Evolutionary conservation across 768 basidiomycete species (phyloP).

Genomic region (Suillus sp.): DNA sequence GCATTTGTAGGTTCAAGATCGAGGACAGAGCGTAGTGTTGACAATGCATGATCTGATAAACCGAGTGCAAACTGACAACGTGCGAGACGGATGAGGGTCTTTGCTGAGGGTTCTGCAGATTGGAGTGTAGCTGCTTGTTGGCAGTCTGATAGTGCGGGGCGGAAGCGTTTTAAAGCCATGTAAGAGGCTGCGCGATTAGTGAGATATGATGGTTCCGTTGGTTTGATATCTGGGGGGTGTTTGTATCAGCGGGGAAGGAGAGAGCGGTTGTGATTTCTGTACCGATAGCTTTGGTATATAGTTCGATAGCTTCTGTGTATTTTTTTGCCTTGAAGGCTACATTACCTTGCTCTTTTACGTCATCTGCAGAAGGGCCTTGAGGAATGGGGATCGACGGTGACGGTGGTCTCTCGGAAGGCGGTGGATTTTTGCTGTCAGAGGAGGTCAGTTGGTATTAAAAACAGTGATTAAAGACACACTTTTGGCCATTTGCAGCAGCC

Average conservation of each 20-base stretch:
- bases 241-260: slow-evolving; percentile 13
- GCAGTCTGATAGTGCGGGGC: slow-evolving; percentile 75
- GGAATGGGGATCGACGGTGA: slow-evolving; percentile 21
- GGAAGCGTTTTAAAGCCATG: slow-evolving; percentile 80
- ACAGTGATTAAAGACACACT: slow-evolving; percentile 19
- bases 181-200: slow-evolving; percentile 87
- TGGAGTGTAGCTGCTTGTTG: slow-evolving; percentile 73
- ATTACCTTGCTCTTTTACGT: slow-evolving; percentile 79
- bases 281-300: slow-evolving; percentile 80
- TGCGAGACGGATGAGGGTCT: slow-evolving; percentile 81
- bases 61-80: slow-evolving; percentile 85
- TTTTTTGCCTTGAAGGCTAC: slow-evolving; percentile 65
- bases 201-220: slow-evolving; percentile 71
- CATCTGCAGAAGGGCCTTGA: slow-evolving; percentile 44
- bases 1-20: slow-evolving; percentile 63
- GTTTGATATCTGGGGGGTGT: slow-evolving; percentile 49
- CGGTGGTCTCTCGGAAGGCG: slow-evolving; percentile 9
- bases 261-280: slow-evolving; percentile 21
- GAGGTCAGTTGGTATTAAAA: slow-evolving; percentile 14
- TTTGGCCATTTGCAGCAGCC: slow-evolving; percentile 22
- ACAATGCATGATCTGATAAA: slow-evolving; percentile 63
- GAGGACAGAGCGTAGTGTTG: slow-evolving; percentile 63
- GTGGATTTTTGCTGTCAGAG: slow-evolving; percentile 18
- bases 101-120: slow-evolving; percentile 58
- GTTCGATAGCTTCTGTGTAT: slow-evolving; percentile 69